Evolutionary conservation across 305 asterid genomes (phyloP).

Genomic region (Rubia tinctorum): DNA sequence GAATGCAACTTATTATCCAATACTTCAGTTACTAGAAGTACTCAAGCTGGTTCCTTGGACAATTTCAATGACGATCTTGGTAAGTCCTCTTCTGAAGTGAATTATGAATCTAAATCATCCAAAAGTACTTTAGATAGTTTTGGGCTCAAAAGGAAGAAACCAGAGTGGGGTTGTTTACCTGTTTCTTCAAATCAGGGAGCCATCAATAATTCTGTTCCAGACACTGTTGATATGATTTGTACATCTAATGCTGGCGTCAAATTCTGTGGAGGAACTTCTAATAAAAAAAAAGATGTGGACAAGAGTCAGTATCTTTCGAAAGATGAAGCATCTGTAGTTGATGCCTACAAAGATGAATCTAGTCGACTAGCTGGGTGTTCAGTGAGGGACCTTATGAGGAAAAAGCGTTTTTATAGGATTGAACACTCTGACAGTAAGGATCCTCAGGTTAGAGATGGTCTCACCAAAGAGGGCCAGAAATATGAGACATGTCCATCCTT

Average conservation of each 20-base stretch:
- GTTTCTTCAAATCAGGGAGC: constrained; percentile 39
- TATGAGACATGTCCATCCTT: constrained; percentile 27
- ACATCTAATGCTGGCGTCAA: constrained; percentile 28
- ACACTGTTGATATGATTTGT: constrained; percentile 21
- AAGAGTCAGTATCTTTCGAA: constrained; percentile 26
- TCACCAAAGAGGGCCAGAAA: constrained; percentile 23
- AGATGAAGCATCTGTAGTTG: constrained; percentile 30
- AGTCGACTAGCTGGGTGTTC: constrained; percentile 56
- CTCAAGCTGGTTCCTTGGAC: constrained; percentile 83
- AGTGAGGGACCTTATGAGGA: constrained; percentile 88
- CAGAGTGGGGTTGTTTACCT: constrained; percentile 78
- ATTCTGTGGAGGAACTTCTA: constrained; percentile 28
- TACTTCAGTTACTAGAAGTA: constrained; percentile 42
- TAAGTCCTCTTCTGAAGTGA: constrained; percentile 33
- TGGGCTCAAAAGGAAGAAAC: constrained; percentile 49
- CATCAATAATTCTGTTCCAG: constrained; percentile 34
- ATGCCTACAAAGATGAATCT: constrained; percentile 32
- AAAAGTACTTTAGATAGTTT: constrained; percentile 34
- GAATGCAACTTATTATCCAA: constrained; percentile 31
- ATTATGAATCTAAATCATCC: constrained; percentile 31
- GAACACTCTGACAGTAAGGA: constrained; percentile 40
- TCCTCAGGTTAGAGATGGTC: constrained; percentile 23
- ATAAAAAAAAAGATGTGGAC: constrained; percentile 38
- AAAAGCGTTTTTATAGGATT: constrained; percentile 56
- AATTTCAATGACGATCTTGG: constrained; percentile 40